Percentiles rank a stretch among this genome's conserved stretches.
These are phyloP conservation scores for Hanseniaspora thailandica DNA, from an alignment of 805 yeast species.

Conservation along the genomic window DNA sequence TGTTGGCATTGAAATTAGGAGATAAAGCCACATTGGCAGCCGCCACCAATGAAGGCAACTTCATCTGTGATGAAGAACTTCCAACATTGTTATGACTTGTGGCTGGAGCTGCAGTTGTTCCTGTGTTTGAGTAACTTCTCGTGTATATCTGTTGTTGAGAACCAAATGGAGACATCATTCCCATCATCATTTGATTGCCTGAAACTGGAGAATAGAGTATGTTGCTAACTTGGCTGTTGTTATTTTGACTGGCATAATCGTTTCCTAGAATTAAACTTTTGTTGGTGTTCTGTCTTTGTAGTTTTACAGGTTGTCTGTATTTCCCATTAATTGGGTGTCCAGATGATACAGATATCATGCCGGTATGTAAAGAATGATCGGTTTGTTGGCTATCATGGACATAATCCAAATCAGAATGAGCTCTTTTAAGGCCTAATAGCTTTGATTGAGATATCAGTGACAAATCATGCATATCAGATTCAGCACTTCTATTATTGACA, in stretches of 20 bases:
- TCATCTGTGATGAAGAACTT: background rate
- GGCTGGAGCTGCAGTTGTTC: background rate
- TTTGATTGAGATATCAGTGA: background rate
- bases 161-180: conserved; percentile 14
- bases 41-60: conserved; percentile 7
- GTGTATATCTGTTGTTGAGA: background rate
- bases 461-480: background rate
- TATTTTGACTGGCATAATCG: background rate
- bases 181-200: background rate
- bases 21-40: conserved; percentile 9
- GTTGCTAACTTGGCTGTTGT: background rate
- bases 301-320: conserved; percentile 9
- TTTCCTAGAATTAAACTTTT: background rate
- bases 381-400: background rate
- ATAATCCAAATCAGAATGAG: background rate
- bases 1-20: background rate
- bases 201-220: background rate
- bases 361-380: background rate
- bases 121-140: background rate
- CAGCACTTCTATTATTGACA: background rate
- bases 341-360: background rate
- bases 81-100: background rate
- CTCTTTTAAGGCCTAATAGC: background rate
- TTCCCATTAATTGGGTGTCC: background rate
- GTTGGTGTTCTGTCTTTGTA: conserved; percentile 9